Conservation (phyloP, 2,329 filamentous ascomycete species). For the Berkeleyomyces rouxiae region DNA sequence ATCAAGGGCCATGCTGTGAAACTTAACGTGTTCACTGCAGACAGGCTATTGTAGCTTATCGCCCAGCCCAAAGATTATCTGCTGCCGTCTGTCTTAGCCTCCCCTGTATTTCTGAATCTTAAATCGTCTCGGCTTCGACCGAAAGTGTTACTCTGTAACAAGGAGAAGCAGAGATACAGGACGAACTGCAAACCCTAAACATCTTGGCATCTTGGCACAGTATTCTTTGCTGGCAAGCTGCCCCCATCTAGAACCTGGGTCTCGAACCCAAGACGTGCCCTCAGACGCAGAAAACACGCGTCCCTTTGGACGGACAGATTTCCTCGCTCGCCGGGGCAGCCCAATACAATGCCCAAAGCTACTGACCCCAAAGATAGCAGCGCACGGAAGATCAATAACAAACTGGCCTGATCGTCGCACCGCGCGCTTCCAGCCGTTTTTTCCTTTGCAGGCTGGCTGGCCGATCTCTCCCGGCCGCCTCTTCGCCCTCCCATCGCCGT, state of each 20-base stretch:
- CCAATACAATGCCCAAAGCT: not conserved
- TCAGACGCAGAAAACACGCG: not conserved
- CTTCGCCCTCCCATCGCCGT: too few species aligned
- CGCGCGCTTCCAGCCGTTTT: not conserved
- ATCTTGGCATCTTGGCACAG: not conserved
- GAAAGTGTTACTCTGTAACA: not conserved
- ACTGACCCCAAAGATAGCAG: not conserved
- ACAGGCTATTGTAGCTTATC: not conserved
- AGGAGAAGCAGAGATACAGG: not conserved
- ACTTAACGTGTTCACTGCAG: not conserved
- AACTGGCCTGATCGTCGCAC: not conserved
- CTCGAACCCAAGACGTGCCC: not conserved
- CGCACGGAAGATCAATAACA: not conserved
- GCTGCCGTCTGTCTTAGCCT: too few species aligned
- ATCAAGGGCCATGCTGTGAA: not conserved
- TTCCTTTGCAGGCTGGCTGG: not conserved
- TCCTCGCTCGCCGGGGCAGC: too few species aligned
- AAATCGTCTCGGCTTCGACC: not conserved
- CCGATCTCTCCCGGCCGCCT: not conserved
- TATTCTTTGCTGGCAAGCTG: not conserved
- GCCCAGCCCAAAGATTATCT: not conserved
- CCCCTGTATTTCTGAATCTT: not conserved
- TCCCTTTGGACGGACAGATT: not conserved
- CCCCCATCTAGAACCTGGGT: not conserved
- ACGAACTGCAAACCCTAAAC: not conserved